phyloP scores from a whole-genome alignment of 495 filamentous ascomycete species.

The Elasticomyces elasticus region DNA sequence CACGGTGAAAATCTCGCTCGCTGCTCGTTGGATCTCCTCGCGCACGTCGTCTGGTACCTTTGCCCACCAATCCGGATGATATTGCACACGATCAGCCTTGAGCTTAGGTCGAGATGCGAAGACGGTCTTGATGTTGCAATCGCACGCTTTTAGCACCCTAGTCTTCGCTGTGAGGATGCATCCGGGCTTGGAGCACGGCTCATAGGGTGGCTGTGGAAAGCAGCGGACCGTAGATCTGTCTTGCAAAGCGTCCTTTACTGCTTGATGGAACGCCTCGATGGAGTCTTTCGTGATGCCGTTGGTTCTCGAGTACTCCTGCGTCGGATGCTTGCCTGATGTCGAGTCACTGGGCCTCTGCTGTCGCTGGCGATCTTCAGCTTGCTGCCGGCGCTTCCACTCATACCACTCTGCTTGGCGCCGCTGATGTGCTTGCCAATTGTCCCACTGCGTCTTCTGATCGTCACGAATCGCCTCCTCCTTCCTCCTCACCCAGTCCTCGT shows the following conservation, averaged over 20 bases:
- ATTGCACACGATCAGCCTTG: background rate
- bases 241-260: background rate
- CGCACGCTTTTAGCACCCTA: background rate
- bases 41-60: background rate
- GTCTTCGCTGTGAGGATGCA: background rate
- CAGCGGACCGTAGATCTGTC: background rate
- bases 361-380: too few species aligned
- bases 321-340: too few species aligned
- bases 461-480: too few species aligned
- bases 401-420: too few species aligned
- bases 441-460: too few species aligned
- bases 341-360: too few species aligned
- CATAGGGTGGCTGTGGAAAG: background rate
- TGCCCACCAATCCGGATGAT: background rate
- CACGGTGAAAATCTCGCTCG: background rate
- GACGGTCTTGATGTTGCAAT: background rate
- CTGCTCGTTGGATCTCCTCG: background rate
- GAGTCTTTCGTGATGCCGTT: background rate
- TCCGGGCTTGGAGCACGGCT: background rate
- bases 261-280: background rate
- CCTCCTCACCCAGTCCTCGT: too few species aligned
- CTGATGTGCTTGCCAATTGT: too few species aligned
- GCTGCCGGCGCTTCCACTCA: too few species aligned
- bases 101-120: constrained; percentile 2
- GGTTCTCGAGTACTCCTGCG: background rate